Base-by-base conservation (phyloP, 2,329 filamentous ascomycete species). In the Exophiala sideris region DNA sequence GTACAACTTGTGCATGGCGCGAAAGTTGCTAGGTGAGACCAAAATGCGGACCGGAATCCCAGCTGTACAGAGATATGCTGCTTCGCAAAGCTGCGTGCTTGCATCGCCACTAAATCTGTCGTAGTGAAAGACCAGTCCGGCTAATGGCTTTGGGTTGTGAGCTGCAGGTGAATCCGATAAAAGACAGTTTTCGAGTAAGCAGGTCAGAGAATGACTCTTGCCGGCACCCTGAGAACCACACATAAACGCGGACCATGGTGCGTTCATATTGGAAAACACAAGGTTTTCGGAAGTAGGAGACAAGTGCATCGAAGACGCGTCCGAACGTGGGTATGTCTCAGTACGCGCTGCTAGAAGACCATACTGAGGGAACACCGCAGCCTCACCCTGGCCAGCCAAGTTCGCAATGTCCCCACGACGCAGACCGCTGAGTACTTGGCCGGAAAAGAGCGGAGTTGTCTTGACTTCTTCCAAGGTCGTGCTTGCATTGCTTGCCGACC, bases 101-200 rank as follows among this genome's bases (percentile, higher is more conserved):
- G 41, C 45, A 32, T 29, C n/a, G 0, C 75, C 79, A 9, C 75
- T 73, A 56, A 80, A 82, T 0, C 75, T 76, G 58, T 85, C 82
- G 54, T 84, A 87, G 57, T 87, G 83, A 45, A 88, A 87, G 0
- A 88, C 78, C 0, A 88, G 68, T 0, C 80, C 83, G 0, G 82
- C 80, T 0, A 87, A 68, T 0, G 83, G 82, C 0, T 70, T 70
- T 0, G 74, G 72, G 65, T 66, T 9, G 12, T 62, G 66, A 79
- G 79, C 57, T 79, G 85, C 59, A 82, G 79, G 49, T 83, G 81
- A 0, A 83, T 62, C 54, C 2, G 49, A 0, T 5, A 73, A 47
- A 1, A 75, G 64, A 1, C 64, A 60, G 20, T 70, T 69, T 40
- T 81, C 81, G 0, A 85, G 70, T 45, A 86, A 70, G 60, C 78